A percentile compares a stretch with the other conserved stretches of the same genome.
phyloP scores from a whole-genome alignment of 73 alveolate species.

The Paramecium primaurelia region DNA sequence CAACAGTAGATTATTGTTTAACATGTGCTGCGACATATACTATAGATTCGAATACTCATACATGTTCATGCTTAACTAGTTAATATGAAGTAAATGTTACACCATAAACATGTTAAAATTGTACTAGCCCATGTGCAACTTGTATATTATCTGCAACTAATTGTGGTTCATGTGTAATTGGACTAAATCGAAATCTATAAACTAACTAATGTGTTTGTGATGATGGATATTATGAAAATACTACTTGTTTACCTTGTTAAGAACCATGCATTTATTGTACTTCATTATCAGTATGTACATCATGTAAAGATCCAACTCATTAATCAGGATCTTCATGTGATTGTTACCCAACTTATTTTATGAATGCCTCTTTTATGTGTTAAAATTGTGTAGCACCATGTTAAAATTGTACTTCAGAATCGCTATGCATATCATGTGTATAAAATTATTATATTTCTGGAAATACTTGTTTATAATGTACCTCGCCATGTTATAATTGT shows the following conservation, averaged over 20 bases:
- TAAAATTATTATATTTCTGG: background rate
- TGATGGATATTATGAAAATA: slow-evolving; percentile 1
- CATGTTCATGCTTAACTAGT: background rate
- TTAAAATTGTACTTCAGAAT: background rate
- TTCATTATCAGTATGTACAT: background rate
- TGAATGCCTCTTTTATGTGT: background rate
- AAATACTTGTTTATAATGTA: background rate
- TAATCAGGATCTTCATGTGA: background rate
- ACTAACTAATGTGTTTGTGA: background rate
- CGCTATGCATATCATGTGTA: background rate
- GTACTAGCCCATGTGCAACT: background rate
- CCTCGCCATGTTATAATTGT: background rate
- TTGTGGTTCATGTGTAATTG: background rate
- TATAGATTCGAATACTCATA: background rate
- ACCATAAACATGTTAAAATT: background rate
- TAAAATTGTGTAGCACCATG: background rate
- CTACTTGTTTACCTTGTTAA: background rate
- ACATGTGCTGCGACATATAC: background rate
- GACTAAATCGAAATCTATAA: background rate
- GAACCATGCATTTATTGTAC: background rate
- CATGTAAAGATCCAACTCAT: background rate
- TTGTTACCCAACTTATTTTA: background rate
- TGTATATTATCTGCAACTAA: background rate
- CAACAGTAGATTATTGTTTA: background rate
- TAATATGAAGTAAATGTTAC: background rate